Conservation (phyloP, 2,329 filamentous ascomycete species). For the Chrysoporthe cubensis region DNA sequence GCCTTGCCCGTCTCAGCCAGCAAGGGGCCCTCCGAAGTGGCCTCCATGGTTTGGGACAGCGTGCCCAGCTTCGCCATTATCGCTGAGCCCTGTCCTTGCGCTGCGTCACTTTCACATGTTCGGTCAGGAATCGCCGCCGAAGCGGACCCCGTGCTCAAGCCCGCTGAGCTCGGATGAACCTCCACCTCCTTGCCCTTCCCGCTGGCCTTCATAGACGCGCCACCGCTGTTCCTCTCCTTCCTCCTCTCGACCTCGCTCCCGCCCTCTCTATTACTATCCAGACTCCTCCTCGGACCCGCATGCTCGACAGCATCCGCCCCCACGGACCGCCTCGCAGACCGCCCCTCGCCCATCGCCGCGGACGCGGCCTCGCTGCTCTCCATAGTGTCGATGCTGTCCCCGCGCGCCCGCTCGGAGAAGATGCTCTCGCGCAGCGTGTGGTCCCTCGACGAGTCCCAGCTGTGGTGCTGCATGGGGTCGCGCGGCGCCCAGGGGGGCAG, state of each 20-base stretch:
- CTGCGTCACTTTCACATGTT: not conserved
- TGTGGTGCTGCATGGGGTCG: constrained; percentile 5
- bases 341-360: constrained; percentile 7
- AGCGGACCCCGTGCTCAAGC: not conserved
- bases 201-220: not conserved
- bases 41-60: not conserved
- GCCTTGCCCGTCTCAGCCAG: not conserved
- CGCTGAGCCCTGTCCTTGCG: not conserved
- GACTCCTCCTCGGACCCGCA: constrained; percentile 8
- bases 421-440: constrained; percentile 26
- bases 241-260: constrained; percentile 10
- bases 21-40: not conserved
- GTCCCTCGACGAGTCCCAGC: constrained; percentile 27
- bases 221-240: constrained; percentile 8
- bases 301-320: constrained; percentile 13
- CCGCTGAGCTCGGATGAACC: not conserved
- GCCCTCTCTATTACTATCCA: not conserved
- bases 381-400: constrained; percentile 23
- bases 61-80: not conserved
- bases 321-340: constrained; percentile 10
- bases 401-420: constrained; percentile 23
- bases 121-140: not conserved
- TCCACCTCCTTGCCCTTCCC: constrained; percentile 3
- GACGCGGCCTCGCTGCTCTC: constrained; percentile 11
- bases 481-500: constrained; percentile 13